Percentiles rank a stretch among this genome's conserved stretches.
phyloP scores from a whole-genome alignment of 2,329 filamentous ascomycete species.

The Neodidymelliopsis sp. region DNA sequence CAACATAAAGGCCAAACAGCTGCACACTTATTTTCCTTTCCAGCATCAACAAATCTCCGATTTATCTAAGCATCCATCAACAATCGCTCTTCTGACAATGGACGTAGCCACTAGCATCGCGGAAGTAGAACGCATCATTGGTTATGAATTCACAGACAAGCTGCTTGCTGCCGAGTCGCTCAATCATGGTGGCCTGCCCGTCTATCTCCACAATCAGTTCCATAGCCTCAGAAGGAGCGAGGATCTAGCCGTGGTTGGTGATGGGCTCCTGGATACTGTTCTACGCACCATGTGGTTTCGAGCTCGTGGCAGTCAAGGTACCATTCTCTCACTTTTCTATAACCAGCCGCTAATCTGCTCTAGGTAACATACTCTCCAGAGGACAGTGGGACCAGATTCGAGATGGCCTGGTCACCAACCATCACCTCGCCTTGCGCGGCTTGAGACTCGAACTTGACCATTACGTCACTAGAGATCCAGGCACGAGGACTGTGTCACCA shows the following conservation, averaged over 20 bases:
- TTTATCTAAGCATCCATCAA: too few species aligned
- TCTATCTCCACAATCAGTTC: not conserved
- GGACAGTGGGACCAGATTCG: not conserved
- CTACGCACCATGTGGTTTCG: slow-evolving; percentile 22
- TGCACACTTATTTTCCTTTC: too few species aligned
- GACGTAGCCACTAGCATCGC: too few species aligned
- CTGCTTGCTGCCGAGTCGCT: slow-evolving; percentile 19
- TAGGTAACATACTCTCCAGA: not conserved
- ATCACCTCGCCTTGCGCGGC: not conserved
- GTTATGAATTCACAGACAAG: slow-evolving; percentile 20
- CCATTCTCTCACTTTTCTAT: not conserved
- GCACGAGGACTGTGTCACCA: not conserved
- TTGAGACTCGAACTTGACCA: not conserved
- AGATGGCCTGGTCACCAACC: not conserved
- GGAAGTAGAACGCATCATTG: slow-evolving; percentile 14
- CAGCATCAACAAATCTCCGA: too few species aligned
- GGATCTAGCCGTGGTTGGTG: slow-evolving; percentile 20
- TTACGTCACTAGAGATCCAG: not conserved
- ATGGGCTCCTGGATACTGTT: slow-evolving; percentile 10
- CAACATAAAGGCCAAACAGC: too few species aligned
- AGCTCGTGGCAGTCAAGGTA: slow-evolving; percentile 12
- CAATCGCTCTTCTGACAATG: too few species aligned
- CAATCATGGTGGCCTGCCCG: not conserved
- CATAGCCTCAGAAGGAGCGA: slow-evolving; percentile 13
- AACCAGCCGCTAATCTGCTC: not conserved